Evolutionary conservation across 225 moss, liverwort and hornwort species (phyloP).

Genomic region (Takakia lepidozioides): DNA sequence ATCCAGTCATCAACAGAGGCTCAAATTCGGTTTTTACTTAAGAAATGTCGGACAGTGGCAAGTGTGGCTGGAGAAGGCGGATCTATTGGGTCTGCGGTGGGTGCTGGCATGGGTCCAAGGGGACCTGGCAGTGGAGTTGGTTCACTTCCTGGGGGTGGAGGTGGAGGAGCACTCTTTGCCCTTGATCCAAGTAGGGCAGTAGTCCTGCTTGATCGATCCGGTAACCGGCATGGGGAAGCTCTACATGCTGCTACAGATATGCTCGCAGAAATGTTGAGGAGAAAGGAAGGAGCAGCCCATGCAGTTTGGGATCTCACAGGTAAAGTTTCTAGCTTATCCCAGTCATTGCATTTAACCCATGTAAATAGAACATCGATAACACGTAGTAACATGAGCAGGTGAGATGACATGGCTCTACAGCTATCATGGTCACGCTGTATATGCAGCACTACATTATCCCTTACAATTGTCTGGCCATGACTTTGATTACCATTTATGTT

Average conservation of each 20-base stretch:
- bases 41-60: constrained; percentile 88
- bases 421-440: no score
- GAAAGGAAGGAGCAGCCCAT: constrained; percentile 27
- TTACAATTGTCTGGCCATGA: no score
- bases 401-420: no score
- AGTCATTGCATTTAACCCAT: no score
- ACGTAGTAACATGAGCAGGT: no score
- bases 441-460: no score
- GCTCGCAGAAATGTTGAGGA: constrained; percentile 47
- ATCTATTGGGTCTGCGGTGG: constrained; percentile 61
- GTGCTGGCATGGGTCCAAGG: constrained; percentile 56
- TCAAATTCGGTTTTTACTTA: constrained; percentile 78
- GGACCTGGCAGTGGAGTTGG: constrained; percentile 53
- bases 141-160: constrained; percentile 64
- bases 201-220: constrained; percentile 66
- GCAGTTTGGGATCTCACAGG: constrained; percentile 44
- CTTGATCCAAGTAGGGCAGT: constrained; percentile 87
- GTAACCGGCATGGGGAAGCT: constrained; percentile 55
- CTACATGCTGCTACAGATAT: constrained; percentile 67
- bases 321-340: no score
- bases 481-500: no score
- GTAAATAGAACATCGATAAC: no score
- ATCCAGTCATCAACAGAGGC: constrained; percentile 66
- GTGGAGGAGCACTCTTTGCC: constrained; percentile 83
- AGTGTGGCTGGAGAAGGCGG: constrained; percentile 71